Percentiles rank a stretch among this genome's conserved stretches.
Conservation (phyloP, 2,329 filamentous ascomycete species). For the Graphium sp. region DNA sequence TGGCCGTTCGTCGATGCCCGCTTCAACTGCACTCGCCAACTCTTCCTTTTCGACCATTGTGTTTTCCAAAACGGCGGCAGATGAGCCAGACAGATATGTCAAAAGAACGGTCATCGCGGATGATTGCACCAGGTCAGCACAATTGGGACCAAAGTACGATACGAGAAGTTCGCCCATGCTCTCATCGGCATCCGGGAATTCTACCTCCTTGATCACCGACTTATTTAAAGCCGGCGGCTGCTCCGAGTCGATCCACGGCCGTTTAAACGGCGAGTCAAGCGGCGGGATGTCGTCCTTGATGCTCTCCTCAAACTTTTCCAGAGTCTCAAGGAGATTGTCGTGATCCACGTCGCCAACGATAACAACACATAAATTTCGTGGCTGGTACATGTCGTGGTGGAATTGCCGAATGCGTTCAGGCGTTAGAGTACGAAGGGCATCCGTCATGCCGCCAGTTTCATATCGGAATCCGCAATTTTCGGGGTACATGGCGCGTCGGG, state of each 20-base stretch:
- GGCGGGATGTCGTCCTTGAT: conserved; percentile 71
- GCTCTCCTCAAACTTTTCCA: conserved; percentile 77
- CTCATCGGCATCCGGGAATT: conserved; percentile 95
- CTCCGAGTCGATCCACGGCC: conserved; percentile 79
- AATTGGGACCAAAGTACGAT: conserved; percentile 73
- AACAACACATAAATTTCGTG: conserved; percentile 81
- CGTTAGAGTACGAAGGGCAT: conserved; percentile 70
- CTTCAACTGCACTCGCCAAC: conserved; percentile 71
- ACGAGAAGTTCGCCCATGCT: conserved; percentile 78
- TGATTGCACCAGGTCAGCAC: conserved; percentile 48
- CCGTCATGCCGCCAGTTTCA: conserved; percentile 96
- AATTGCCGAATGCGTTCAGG: conserved; percentile 87
- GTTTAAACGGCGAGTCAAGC: conserved; percentile 56
- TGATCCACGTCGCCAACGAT: conserved; percentile 89
- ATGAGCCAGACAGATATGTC: conserved; percentile 81
- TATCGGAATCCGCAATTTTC: conserved; percentile 86
- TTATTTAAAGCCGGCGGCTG: conserved; percentile 57
- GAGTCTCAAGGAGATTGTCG: conserved; percentile 56
- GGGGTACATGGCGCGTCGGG: conserved; percentile 69
- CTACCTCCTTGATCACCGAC: conserved; percentile 59
- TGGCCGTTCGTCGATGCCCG: conserved; percentile 63
- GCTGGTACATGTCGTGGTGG: conserved; percentile 94
- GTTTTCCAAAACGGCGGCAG: conserved; percentile 84
- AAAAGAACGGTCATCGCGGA: conserved; percentile 67
- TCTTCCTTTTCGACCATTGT: conserved; percentile 85